A percentile compares a stretch with the other conserved stretches of the same genome.
Conservation (phyloP, 495 filamentous ascomycete species). For the Coniosporium apollinis region DNA sequence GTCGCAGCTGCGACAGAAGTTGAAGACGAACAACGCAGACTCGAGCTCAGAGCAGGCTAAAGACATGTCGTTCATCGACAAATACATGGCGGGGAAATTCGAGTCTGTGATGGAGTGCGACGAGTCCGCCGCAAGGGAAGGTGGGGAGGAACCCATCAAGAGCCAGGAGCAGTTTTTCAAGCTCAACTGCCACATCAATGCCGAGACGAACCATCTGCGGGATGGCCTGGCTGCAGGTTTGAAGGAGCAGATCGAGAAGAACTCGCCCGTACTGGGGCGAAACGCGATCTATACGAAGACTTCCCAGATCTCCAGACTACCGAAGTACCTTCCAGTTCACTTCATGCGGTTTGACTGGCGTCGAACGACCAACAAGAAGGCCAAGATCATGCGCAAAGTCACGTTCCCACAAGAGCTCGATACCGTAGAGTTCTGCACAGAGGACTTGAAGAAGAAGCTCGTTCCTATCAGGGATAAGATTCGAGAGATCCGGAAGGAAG, state of each 20-base stretch:
- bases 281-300: slow-evolving; percentile 77
- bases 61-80: slow-evolving; percentile 66
- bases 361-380: slow-evolving; percentile 83
- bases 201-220: slow-evolving; percentile 68
- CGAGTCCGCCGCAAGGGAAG: slow-evolving; percentile 59
- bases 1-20: slow-evolving; percentile 62
- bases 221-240: slow-evolving; percentile 74
- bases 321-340: slow-evolving; percentile 91
- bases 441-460: slow-evolving; percentile 64
- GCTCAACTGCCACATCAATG: slow-evolving; percentile 84
- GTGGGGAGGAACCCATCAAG: slow-evolving; percentile 49
- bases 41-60: slow-evolving; percentile 22
- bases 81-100: slow-evolving; percentile 72
- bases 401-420: slow-evolving; percentile 89
- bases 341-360: slow-evolving; percentile 99
- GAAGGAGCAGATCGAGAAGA: slow-evolving; percentile 81
- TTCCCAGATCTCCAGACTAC: slow-evolving; percentile 72
- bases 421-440: slow-evolving; percentile 86
- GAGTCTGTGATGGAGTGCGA: slow-evolving; percentile 64
- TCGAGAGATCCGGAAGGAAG: slow-evolving; percentile 85
- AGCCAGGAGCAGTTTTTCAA: slow-evolving; percentile 70
- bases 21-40: slow-evolving; percentile 41
- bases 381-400: slow-evolving; percentile 98
- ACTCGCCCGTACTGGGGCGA: slow-evolving; percentile 56
- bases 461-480: slow-evolving; percentile 89